phyloP scores from a whole-genome alignment of 2,329 filamentous ascomycete species.

The Dactylellina parvicollis region DNA sequence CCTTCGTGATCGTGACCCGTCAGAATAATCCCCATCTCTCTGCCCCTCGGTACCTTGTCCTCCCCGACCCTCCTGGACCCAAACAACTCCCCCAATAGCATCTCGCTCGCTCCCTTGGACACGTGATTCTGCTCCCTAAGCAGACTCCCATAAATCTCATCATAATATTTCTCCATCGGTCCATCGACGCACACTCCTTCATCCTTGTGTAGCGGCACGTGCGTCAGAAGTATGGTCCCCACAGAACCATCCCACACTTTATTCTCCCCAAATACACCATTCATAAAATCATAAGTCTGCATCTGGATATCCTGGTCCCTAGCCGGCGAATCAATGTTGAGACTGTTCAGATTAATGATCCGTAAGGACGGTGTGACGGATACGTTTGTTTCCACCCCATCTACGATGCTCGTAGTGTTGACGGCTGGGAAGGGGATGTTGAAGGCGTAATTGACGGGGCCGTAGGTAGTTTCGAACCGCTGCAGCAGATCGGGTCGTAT shows the following conservation, averaged over 20 bases:
- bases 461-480: constrained; percentile 85
- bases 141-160: constrained; percentile 72
- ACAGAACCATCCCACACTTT: constrained; percentile 53
- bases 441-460: constrained; percentile 89
- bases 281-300: constrained; percentile 80
- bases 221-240: constrained; percentile 87
- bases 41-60: constrained; percentile 63
- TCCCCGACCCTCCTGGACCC: constrained; percentile 71
- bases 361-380: constrained; percentile 72
- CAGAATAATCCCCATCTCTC: constrained; percentile 79
- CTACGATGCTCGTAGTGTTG: constrained; percentile 56
- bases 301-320: constrained; percentile 73
- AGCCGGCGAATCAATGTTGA: constrained; percentile 90
- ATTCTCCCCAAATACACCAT: constrained; percentile 61
- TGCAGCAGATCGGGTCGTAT: constrained; percentile 77
- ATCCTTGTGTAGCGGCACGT: constrained; percentile 88
- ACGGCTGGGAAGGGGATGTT: constrained; percentile 73
- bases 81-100: constrained; percentile 84
- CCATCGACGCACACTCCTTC: constrained; percentile 83
- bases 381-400: constrained; percentile 59
- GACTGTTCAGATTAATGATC: constrained; percentile 86
- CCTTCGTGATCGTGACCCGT: constrained; percentile 96
- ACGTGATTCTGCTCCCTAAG: constrained; percentile 93
- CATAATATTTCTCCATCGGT: constrained; percentile 83
- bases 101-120: constrained; percentile 74